Base-by-base conservation (phyloP, 305 asterid species). In the Caryopteris hybrid region DNA sequence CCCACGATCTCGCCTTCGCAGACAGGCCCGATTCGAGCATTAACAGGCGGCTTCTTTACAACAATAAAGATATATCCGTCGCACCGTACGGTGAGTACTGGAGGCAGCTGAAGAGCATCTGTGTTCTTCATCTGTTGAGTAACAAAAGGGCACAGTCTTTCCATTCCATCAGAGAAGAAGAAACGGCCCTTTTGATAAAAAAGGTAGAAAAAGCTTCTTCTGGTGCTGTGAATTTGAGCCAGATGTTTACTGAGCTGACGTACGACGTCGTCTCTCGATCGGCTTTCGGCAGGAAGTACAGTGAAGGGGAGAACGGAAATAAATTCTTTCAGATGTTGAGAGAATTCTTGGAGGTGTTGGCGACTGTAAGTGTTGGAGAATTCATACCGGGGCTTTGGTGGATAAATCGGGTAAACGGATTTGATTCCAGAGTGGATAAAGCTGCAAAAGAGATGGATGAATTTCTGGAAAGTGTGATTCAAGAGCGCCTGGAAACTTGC, bases 61-160 rank as follows among this genome's bases (percentile, higher is more conserved):
- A 69, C 51, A 12, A 22, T 1, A 83, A 72, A 17, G 86, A 77
- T 5, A 61, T 85, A 0, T 63, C 79, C 0, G 42, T 72, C 8
- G 60, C 85, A 1, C 84, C 86, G 0, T 85, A 85, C 21, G 85
- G 93, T 0, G 86, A 86, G 10, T 73, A 76, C 57, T 86, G 90
- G 90, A 71, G 88, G 65, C 81, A 82, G 60, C 29, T 74, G 14
- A 71, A 72, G 63, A 84, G 88, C 66, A 60, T 86, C 3, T 72
- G 75, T 14, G 76, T 85, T 2, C 74, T 70, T 42, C 85, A 83
- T 2, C 81, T 85, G 47, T 64, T 85, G 2, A 83, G 76, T 23
- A 72, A 34, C 63, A 81, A 66, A 52, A 71, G 75, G 77, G 90
- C 82, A 9, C 11, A 36, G 11, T 36, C 41, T 9, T 36, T 36